Evolutionary conservation across 129 eudicot species (phyloP), one percentile per base, ranked within the genome.

Genomic region (Escallonia rubra): DNA sequence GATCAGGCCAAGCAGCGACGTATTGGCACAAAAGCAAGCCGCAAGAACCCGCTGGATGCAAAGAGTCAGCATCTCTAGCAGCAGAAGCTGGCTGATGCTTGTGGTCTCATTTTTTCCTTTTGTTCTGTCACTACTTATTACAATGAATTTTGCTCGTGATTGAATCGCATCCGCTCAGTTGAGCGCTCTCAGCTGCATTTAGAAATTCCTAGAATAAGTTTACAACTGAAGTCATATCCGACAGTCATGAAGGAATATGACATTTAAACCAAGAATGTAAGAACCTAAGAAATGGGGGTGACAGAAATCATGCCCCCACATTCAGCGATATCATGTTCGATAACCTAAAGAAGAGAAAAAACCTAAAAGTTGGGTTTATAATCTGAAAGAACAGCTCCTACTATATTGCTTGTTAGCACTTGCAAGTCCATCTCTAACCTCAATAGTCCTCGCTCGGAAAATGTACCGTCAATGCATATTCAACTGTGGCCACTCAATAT

Each of bases 401-500:
- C 62, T 52, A 38, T 57, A 41, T 12, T 68, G 67, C 68, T 43
- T 46, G 80, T 64, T 55, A 76, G 71, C 56, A 69, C 63, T 34
- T 41, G 61, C 66, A 56, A 64, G 34, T 76, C 66, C 49, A 59
- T 57, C 74, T 55, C 67, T 16, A 55, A 62, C 41, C 50, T 56
- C 48, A 49, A 23, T 14, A n/a, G 51, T 43, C 23, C 42, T 7
- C 66, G 43, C 68, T 13, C 45, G 9, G 41, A 43, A 43, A 9
- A 41, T 46, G 41, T 67, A 8, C 34, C 23, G 40, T 74, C 73
- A 83, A 67, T 85, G 85, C 85, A 83, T 85, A 60, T 85, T 87
- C 59, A 84, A 72, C 75, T 78, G 81, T 4, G 88, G 82, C 96
- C 95, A 89, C 52, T 79, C 87, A 81, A 89, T 82, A 57, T 76